These are phyloP conservation scores for Metschnikowia kofuensis DNA, from an alignment of 805 yeast species.

Conservation along the genomic window DNA sequence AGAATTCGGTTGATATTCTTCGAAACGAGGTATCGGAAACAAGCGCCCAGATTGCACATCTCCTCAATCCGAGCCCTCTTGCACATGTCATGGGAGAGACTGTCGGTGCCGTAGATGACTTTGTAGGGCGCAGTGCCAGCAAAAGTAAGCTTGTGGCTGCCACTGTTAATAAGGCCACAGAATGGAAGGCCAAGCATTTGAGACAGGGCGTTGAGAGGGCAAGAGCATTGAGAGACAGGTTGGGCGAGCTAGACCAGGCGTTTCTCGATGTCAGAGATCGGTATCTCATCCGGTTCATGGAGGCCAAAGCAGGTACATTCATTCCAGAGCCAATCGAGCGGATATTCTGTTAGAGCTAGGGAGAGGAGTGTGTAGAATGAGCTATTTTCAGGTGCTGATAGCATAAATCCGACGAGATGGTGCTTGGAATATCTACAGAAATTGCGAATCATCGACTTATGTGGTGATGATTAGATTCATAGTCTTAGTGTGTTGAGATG, in stretches of 20 bases:
- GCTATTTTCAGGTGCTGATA: too few relatives aligned
- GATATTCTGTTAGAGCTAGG: not conserved
- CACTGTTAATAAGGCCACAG: constrained; percentile 2
- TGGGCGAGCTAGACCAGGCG: constrained; percentile 1
- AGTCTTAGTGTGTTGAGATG: too few relatives aligned
- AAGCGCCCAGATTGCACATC: constrained; percentile 1
- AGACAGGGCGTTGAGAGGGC: not conserved
- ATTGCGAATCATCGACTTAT: too few relatives aligned
- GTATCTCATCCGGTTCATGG: constrained; percentile 1
- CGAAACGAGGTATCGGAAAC: not conserved
- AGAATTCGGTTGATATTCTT: constrained; percentile 2
- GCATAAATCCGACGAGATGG: too few relatives aligned
- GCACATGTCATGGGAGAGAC: constrained; percentile 1
- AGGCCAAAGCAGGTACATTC: constrained; percentile 2
- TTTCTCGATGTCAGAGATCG: not conserved
- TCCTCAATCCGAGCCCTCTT: constrained; percentile 8
- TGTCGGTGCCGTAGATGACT: not conserved
- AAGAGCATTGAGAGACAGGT: not conserved
- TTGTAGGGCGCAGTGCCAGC: not conserved
- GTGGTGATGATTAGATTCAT: too few relatives aligned
- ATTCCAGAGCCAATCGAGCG: constrained; percentile 7
- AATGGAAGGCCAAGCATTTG: constrained; percentile 4
- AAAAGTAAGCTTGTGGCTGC: not conserved
- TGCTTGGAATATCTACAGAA: too few relatives aligned
- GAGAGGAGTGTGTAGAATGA: too few relatives aligned